Evolutionary conservation across 495 filamentous ascomycete genomes (phyloP).

Genomic region (Tuber borchii): DNA sequence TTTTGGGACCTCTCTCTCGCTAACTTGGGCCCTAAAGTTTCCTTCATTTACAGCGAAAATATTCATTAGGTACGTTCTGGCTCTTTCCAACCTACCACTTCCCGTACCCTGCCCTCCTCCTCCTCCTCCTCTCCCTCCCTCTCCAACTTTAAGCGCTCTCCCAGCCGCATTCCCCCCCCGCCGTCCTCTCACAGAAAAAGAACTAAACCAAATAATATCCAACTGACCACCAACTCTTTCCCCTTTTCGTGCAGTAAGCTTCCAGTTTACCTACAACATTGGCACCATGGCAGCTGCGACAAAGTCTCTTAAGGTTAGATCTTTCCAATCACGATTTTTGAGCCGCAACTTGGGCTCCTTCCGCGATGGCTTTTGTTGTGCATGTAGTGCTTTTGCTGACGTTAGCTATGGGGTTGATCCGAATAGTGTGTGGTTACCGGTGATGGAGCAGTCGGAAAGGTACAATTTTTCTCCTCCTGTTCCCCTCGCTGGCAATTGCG

Average conservation of each 20-base stretch:
- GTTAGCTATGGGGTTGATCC: slow-evolving; percentile 11
- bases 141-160: not conserved
- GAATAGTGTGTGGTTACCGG: slow-evolving; percentile 92
- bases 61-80: not conserved
- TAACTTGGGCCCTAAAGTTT: not conserved
- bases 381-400: slow-evolving; percentile 38
- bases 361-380: slow-evolving; percentile 6
- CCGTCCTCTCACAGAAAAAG: not conserved
- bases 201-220: not conserved
- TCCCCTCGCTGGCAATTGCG: slow-evolving; percentile 18
- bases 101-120: not conserved
- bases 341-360: slow-evolving; percentile 2
- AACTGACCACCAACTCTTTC: not conserved
- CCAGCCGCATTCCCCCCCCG: not conserved
- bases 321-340: slow-evolving; percentile 5
- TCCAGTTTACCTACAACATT: slow-evolving; percentile 1
- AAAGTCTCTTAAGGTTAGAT: slow-evolving; percentile 65
- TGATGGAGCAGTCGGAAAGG: slow-evolving; percentile 98
- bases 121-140: not conserved
- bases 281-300: slow-evolving; percentile 59
- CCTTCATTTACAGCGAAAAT: not conserved
- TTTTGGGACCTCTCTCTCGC: not conserved
- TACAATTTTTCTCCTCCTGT: slow-evolving; percentile 42
- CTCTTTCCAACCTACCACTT: not conserved
- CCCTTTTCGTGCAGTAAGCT: not conserved